Conservation (phyloP, 768 basidiomycete species). For the Suillus brevipes region DNA sequence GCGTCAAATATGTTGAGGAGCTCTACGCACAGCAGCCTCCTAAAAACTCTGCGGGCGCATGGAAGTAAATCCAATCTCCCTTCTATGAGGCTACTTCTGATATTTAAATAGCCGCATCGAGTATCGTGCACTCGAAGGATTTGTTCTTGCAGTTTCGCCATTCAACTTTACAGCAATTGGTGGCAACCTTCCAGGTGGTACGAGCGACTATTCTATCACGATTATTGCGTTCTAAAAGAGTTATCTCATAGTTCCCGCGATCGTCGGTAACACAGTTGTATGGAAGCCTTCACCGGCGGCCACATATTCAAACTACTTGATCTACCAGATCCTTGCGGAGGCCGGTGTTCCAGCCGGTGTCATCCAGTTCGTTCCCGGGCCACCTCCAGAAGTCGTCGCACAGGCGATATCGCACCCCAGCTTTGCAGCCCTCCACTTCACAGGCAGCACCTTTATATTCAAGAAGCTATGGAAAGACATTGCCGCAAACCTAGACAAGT, state of each 20-base stretch:
- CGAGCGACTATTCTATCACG: conserved; percentile 7
- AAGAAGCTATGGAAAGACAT: conserved; percentile 97
- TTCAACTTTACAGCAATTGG: conserved; percentile 99
- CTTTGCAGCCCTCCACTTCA: conserved; percentile 94
- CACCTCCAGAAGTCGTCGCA: conserved; percentile 80
- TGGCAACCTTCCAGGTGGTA: conserved; percentile 84
- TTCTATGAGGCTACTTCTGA: conserved; percentile 10
- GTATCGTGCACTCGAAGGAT: conserved; percentile 97
- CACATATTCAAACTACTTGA: conserved; percentile 91
- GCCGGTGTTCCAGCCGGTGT: conserved; percentile 94
- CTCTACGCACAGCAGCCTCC: conserved; percentile 89
- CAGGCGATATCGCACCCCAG: conserved; percentile 76
- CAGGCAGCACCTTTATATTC: conserved; percentile 94
- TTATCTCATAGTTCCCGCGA: conserved; percentile 64
- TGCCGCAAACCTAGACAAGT: conserved; percentile 81
- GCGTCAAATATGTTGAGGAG: conserved; percentile 95
- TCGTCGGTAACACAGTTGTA: conserved; percentile 91
- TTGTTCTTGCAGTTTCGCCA: conserved; percentile 95
- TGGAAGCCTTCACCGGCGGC: conserved; percentile 99
- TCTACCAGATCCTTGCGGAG: conserved; percentile 88
- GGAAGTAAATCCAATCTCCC: conserved; percentile 76
- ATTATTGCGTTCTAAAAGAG: background rate
- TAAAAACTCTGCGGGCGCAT: conserved; percentile 81
- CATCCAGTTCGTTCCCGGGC: conserved; percentile 95
- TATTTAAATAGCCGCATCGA: conserved; percentile 72